Percentiles rank a stretch among this genome's conserved stretches.
These are phyloP conservation scores for Ogataea allantospora DNA, from an alignment of 805 yeast genomes.

Conservation along the genomic window DNA sequence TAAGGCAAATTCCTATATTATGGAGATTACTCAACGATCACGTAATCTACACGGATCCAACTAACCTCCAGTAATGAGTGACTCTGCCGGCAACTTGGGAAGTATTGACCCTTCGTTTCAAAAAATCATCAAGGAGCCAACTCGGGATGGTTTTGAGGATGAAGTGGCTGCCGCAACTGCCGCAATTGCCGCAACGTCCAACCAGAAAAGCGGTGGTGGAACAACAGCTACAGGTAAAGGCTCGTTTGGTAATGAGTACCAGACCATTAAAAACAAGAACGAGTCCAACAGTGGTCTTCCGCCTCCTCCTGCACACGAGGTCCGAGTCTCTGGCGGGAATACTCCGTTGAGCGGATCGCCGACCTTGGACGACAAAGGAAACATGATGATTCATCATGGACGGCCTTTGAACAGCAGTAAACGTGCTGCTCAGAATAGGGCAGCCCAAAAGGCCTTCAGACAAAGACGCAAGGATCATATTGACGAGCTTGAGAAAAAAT, in stretches of 20 bases:
- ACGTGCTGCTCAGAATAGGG: constrained; percentile 89
- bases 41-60: constrained; percentile 12
- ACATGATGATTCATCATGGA: constrained; percentile 25
- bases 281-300: constrained; percentile 15
- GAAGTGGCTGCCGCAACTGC: constrained; percentile 37
- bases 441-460: constrained; percentile 90
- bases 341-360: neutral
- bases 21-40: constrained; percentile 15
- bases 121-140: constrained; percentile 16
- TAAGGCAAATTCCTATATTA: neutral
- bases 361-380: constrained; percentile 1
- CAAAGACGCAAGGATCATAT: constrained; percentile 79
- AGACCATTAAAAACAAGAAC: constrained; percentile 5
- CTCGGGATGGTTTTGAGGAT: constrained; percentile 9
- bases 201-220: constrained; percentile 2
- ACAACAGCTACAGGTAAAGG: neutral
- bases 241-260: constrained; percentile 5
- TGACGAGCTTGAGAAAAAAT: constrained; percentile 73
- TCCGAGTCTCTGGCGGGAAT: neutral
- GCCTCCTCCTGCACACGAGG: constrained; percentile 7
- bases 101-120: constrained; percentile 25
- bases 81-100: constrained; percentile 12
- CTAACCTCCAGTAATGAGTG: constrained; percentile 17
- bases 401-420: constrained; percentile 61
- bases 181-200: constrained; percentile 25